phyloP scores from a whole-genome alignment of 345 rosid species.

The Streptanthus diversifolius region DNA sequence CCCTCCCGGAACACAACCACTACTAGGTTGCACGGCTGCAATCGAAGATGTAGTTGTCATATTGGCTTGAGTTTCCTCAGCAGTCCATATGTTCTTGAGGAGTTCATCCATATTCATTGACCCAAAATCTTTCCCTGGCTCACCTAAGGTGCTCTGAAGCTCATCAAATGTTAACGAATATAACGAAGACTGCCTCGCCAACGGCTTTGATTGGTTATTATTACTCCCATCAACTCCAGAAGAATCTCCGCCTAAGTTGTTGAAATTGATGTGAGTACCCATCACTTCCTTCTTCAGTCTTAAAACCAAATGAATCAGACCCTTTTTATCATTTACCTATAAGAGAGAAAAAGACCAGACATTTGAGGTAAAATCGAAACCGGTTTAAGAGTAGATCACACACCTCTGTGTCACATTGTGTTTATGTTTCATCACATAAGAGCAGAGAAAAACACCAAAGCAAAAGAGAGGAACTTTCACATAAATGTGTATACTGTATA shows the following conservation, averaged over 20 bases:
- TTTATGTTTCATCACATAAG: neutral
- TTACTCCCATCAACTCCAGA: slow-evolving; percentile 33
- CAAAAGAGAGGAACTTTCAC: neutral
- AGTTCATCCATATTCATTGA: slow-evolving; percentile 98
- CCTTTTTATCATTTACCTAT: slow-evolving; percentile 5
- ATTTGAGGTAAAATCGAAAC: neutral
- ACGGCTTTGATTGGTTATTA: slow-evolving; percentile 30
- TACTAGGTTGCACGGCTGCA: slow-evolving; percentile 24
- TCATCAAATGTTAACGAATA: slow-evolving; percentile 85
- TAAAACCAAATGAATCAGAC: neutral
- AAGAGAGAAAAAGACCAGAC: neutral
- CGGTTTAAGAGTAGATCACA: neutral
- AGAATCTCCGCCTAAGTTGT: slow-evolving; percentile 41
- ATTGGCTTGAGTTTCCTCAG: slow-evolving; percentile 69
- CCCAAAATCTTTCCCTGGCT: slow-evolving; percentile 84
- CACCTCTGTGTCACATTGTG: neutral
- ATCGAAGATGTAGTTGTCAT: slow-evolving; percentile 29
- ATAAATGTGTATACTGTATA: neutral
- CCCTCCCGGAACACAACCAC: slow-evolving; percentile 28
- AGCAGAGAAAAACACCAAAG: neutral
- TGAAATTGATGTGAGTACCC: slow-evolving; percentile 66
- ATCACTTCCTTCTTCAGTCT: slow-evolving; percentile 24
- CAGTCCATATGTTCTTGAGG: slow-evolving; percentile 80
- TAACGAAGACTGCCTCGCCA: slow-evolving; percentile 68
- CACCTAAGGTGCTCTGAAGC: slow-evolving; percentile 68